A percentile compares a stretch with the other conserved stretches of the same genome.
These are phyloP conservation scores for Globisporangium mamillatum DNA, from an alignment of 352 stramenopile species.

Conservation along the genomic window DNA sequence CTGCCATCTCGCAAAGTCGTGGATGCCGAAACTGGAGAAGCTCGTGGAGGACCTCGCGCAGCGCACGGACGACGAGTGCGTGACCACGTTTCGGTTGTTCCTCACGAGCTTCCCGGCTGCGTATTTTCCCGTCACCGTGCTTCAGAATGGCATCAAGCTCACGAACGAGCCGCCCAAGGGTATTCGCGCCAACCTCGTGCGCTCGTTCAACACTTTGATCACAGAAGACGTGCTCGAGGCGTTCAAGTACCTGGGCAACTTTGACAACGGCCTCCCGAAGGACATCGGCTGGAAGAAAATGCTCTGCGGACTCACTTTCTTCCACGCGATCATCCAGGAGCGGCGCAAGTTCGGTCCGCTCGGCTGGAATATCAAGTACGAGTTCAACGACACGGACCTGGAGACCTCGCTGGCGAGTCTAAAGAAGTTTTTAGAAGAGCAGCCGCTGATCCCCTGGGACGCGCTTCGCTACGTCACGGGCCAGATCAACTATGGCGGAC, in stretches of 20 bases:
- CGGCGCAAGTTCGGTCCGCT: constrained; percentile 92
- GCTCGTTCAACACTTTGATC: constrained; percentile 88
- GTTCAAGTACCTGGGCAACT: constrained; percentile 48
- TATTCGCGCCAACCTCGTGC: constrained; percentile 86
- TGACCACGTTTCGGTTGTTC: constrained; percentile 87
- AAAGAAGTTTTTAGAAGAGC: constrained; percentile 90
- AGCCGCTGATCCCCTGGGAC: constrained; percentile 91
- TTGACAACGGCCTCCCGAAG: constrained; percentile 65
- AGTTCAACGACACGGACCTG: constrained; percentile 95
- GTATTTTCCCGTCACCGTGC: constrained; percentile 92
- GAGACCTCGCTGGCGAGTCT: constrained; percentile 91
- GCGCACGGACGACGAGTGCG: constrained; percentile 41
- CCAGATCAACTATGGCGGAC: constrained; percentile 95
- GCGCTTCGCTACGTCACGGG: constrained; percentile 92
- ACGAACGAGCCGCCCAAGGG: constrained; percentile 93
- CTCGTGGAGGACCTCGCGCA: constrained; percentile 87
- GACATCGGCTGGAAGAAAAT: constrained; percentile 87
- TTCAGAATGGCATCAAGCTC: constrained; percentile 93
- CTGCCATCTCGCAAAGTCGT: constrained; percentile 93
- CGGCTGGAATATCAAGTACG: constrained; percentile 96
- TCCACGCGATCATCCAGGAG: constrained; percentile 94
- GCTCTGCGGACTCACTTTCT: constrained; percentile 88
- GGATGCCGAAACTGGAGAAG: constrained; percentile 92
- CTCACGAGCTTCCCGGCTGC: constrained; percentile 90
- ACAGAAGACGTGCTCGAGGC: constrained; percentile 67